Evolutionary conservation across 2,329 filamentous ascomycete genomes (phyloP).

Genomic region (Colletotrichum neosansevieriae): DNA sequence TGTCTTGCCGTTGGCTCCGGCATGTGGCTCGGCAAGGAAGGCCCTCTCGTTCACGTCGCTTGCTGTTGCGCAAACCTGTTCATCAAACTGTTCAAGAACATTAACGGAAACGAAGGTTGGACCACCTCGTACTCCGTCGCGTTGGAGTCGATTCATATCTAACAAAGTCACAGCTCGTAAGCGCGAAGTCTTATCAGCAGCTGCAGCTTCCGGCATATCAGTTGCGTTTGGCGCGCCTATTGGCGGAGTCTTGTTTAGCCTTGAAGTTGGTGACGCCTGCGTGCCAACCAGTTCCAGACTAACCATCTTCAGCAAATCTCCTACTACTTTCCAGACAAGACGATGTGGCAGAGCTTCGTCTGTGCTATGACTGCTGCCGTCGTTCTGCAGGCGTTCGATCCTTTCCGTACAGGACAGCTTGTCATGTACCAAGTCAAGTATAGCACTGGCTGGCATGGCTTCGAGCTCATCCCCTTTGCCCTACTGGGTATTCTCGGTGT

Average conservation of each 20-base stretch:
- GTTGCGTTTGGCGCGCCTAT: constrained; percentile 96
- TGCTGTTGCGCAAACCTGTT: constrained; percentile 96
- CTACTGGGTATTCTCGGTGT: constrained; percentile 86
- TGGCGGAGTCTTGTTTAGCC: constrained; percentile 92
- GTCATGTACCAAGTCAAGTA: constrained; percentile 97
- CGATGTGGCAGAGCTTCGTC: constrained; percentile 99
- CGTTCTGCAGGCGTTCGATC: constrained; percentile 90
- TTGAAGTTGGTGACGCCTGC: constrained; percentile 71
- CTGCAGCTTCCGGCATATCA: constrained; percentile 91
- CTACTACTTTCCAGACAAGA: constrained; percentile 98
- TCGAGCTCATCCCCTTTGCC: constrained; percentile 90
- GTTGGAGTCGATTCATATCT: not conserved
- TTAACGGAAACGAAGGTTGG: constrained; percentile 88
- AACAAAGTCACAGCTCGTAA: constrained; percentile 75
- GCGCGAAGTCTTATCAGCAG: constrained; percentile 91
- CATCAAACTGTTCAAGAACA: constrained; percentile 85
- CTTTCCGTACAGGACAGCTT: constrained; percentile 94
- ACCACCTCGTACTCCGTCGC: not conserved
- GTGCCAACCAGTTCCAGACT: constrained; percentile 2
- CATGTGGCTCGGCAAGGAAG: constrained; percentile 97
- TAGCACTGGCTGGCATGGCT: constrained; percentile 90
- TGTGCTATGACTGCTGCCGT: constrained; percentile 99
- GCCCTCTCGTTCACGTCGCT: constrained; percentile 93
- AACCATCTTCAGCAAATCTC: constrained; percentile 78
- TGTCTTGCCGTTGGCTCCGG: constrained; percentile 93